Conservation (phyloP, 2,329 filamentous ascomycete genomes). For the Meredithiella fracta region DNA sequence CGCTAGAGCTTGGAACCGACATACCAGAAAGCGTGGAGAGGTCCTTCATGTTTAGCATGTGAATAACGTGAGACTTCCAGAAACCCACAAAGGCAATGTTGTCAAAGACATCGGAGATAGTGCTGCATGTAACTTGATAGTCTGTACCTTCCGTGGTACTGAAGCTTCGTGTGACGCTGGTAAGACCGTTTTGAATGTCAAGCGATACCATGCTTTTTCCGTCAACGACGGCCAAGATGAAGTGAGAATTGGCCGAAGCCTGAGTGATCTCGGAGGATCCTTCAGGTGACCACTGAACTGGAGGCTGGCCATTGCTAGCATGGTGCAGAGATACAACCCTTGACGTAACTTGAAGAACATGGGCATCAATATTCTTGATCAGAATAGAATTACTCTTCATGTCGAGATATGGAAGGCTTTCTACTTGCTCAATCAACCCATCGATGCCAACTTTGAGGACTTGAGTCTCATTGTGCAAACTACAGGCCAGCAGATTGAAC, state of each 20-base stretch:
- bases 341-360: constrained; percentile 65
- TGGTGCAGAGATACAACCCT: constrained; percentile 37
- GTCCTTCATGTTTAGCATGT: constrained; percentile 51
- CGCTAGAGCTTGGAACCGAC: constrained; percentile 39
- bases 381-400: constrained; percentile 48
- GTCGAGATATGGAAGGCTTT: constrained; percentile 57
- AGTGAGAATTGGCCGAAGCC: constrained; percentile 55
- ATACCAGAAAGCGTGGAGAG: constrained; percentile 51
- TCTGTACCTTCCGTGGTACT: neutral
- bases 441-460: constrained; percentile 59
- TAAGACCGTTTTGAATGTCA: constrained; percentile 30
- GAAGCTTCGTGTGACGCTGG: neutral
- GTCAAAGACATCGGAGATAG: constrained; percentile 47
- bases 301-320: neutral
- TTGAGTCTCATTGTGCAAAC: constrained; percentile 69
- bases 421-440: constrained; percentile 74
- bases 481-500: constrained; percentile 59
- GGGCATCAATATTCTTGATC: constrained; percentile 31
- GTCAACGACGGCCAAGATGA: constrained; percentile 57
- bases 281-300: neutral
- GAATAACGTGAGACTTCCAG: constrained; percentile 69
- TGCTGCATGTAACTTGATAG: constrained; percentile 74
- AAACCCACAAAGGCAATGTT: constrained; percentile 67
- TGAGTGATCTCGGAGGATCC: constrained; percentile 46
- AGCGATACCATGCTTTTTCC: constrained; percentile 59